Conservation (phyloP, 2,329 filamentous ascomycete species). For the Diaporthe sp. region DNA sequence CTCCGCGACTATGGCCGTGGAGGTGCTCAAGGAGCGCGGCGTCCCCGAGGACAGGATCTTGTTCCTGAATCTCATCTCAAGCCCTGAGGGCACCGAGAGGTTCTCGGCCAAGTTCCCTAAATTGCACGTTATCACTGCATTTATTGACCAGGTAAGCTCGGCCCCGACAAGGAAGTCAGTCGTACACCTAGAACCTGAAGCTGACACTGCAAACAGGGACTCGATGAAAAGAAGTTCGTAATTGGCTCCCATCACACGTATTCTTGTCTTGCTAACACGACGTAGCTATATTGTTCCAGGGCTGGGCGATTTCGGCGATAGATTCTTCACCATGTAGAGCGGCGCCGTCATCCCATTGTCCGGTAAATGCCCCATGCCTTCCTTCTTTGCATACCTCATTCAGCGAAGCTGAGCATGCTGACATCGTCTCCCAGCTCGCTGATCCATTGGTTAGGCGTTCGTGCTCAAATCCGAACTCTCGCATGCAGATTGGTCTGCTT, state of each 20-base stretch:
- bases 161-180: not conserved
- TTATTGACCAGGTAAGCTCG: slow-evolving; percentile 80
- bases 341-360: slow-evolving; percentile 12
- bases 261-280: slow-evolving; percentile 51
- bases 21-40: slow-evolving; percentile 88
- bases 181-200: slow-evolving; percentile 6
- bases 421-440: slow-evolving; percentile 7
- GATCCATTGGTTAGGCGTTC: not conserved
- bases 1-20: slow-evolving; percentile 96
- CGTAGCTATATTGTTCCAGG: slow-evolving; percentile 93
- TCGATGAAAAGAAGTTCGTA: slow-evolving; percentile 95
- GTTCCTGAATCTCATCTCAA: slow-evolving; percentile 98
- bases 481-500: not conserved
- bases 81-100: slow-evolving; percentile 88
- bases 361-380: slow-evolving; percentile 18
- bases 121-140: slow-evolving; percentile 92
- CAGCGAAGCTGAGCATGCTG: not conserved
- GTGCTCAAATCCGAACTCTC: not conserved
- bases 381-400: not conserved
- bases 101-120: slow-evolving; percentile 92
- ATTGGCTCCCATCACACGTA: not conserved
- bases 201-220: slow-evolving; percentile 66
- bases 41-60: slow-evolving; percentile 96
- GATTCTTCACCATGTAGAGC: slow-evolving; percentile 90
- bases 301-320: slow-evolving; percentile 93